These are phyloP conservation scores for Zygoascus sp. DNA, from an alignment of 1,139 yeast genomes.

Conservation along the genomic window DNA sequence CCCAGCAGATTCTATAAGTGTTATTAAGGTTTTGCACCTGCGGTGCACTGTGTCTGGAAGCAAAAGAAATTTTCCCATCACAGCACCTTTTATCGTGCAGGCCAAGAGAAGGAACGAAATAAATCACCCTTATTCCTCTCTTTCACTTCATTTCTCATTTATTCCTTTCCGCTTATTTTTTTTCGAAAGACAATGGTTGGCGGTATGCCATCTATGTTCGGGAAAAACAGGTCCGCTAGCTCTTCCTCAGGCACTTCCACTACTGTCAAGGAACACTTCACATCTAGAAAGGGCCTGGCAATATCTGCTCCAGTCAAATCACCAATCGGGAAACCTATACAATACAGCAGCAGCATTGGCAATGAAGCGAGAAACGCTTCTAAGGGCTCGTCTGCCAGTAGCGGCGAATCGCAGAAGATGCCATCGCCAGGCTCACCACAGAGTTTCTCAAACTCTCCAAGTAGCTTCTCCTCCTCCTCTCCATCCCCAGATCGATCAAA, in stretches of 20 bases:
- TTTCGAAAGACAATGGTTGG: background rate
- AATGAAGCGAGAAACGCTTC: background rate
- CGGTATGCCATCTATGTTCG: slow-evolving; percentile 5
- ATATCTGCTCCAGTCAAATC: background rate
- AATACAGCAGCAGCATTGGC: background rate
- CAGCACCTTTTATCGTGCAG: no score
- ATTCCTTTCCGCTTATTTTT: background rate
- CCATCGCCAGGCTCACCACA: no score
- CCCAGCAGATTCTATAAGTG: no score
- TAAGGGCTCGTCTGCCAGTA: no score
- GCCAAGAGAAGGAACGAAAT: background rate
- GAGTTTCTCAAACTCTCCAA: no score
- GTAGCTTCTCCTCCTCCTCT: no score
- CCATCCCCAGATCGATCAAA: no score
- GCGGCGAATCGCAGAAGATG: no score
- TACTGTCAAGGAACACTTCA: background rate
- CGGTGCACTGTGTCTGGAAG: no score
- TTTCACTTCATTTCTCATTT: background rate
- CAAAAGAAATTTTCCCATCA: no score
- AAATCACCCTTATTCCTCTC: no score
- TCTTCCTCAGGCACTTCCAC: background rate
- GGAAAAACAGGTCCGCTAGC: background rate
- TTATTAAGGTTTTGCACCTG: no score
- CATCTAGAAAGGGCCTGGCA: background rate
- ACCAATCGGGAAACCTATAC: background rate